Evolutionary conservation across 2,329 filamentous ascomycete species (phyloP), one percentile per base, ranked within the genome.

Genomic region (Aspergillus quadricinctus): DNA sequence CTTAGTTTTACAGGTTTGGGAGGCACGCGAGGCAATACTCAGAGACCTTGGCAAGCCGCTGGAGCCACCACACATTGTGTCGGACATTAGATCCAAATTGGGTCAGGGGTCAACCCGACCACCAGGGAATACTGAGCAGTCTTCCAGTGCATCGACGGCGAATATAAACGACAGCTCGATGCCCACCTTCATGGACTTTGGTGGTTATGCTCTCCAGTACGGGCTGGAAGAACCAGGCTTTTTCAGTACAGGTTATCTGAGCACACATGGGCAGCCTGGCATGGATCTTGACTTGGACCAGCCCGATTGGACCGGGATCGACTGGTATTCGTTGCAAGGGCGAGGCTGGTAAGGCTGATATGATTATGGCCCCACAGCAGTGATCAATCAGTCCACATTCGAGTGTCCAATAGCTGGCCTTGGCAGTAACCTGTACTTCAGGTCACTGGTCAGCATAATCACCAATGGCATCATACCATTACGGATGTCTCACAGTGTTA

Each of bases 1-100:
- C 17, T 55, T 75, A 8, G 61, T 81, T 17, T 63, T 80, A 2
- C 70, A 74, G 43, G 75, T 72, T 14, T 79, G 77, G 77, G 68
- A 72, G 11, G 68, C 68, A 1, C 61, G 63, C 17, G 67, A 73
- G 54, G 41, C 55, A 35, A 54, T 54, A 17, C 48, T 50, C 28
- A 59, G 28, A 35, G 53, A 62, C 46, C 43, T 21, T 10, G 62
- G 57, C 27, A 41, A 65, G 23, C n/a, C 59, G 3, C 27, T 63
- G 14, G 29, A 28, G 14, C 53, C 59, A 29, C 72, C 71, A 29
- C 56, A 59, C 28, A 71, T 76, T 52, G 66, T 77, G 17, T 57
- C 52, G 6, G 54, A 53, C 11, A 65, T 75, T n/a, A 67, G 55
- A 61, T 49, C 63, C 2, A 63, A 51, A 27, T n/a, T 68, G 25